Base-by-base conservation (phyloP, 2,329 filamentous ascomycete species). In the Torrubiellomyces zombiae region DNA sequence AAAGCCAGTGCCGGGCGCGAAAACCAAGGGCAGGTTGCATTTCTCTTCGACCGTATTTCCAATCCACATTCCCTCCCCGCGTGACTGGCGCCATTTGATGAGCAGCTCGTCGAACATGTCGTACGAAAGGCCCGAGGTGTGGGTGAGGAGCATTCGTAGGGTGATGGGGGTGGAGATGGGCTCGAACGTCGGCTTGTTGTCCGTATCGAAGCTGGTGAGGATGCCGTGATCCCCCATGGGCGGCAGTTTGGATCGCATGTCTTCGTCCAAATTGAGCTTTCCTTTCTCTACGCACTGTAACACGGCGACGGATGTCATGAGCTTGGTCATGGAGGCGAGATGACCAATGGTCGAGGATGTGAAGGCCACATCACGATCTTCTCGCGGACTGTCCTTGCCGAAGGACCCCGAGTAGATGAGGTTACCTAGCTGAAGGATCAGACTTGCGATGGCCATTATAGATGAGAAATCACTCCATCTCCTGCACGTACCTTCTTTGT, bases 81-180 rank as follows among this genome's bases (percentile, higher is more conserved):
- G n/a, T n/a, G n/a, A n/a, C 12, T 38, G 28, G 4, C 51, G 48
- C 57, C 58, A 67, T 9, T 44, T 46, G 0, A 34, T 27, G 2
- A 58, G 38, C 5, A 50, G 43, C 0, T 56, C 48, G 24, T 60
- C 48, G 10, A 43, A 38, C 8, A 47, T 19, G 21, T 60, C 57
- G 35, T 63, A 60, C 2, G 44, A 47, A 0, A 63, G 30, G 3
- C 64, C 64, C 5, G 50, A 42, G 0, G 60, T 58, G 38, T 69
- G 64, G 0, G 56, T 58, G 3, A 69, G 48, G 1, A 68, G 48
- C 13, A 45, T 49, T 45, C 49, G 44, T 12, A 59, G 37, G 0
- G 52, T 56, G 26, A 61, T 49, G 9, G 51, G 42, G 9, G 27
- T 35, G 3, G 32, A 36, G 30, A 55, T 54, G 6, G 46, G 39